Base-by-base conservation (phyloP, 2,329 filamentous ascomycete genomes). In the Claviceps digitariae region DNA sequence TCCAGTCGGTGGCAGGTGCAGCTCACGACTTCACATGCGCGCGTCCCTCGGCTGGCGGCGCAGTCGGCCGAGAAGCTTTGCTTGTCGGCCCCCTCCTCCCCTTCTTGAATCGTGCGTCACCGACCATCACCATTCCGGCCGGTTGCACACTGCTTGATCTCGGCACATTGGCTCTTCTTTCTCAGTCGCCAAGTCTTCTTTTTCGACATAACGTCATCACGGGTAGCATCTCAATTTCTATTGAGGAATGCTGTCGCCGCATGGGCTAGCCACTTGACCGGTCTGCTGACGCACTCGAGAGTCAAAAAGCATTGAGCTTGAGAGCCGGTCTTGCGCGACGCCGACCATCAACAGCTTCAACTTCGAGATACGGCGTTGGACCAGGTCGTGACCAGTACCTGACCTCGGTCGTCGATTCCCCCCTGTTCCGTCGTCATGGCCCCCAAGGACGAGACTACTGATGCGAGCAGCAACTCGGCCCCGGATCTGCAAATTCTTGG, bases 401-500 rank as follows among this genome's bases (percentile, higher is more conserved):
- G 36, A 15, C 15, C n/a, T 43, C 47, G 10, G 40, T 38, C 46
- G 12, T 31, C 48, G 27, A 25, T 44, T 34, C 34, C 4, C 4
- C 40, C 36, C 17, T 8, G 5, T 17, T n/a, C 10, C 43, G 29
- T 52, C 57, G 56, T 47, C 54, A 69, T 69, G 67, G 58, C 65
- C 46, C 59, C 61, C 50, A 54, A 62, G 53, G 62, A 65, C 53
- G 61, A 66, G 51, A 40, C 59, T 13, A 52, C 61, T 52, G 67
- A 67, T 55, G 52, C 65, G 46, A 55, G 57, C 48, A 63, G 49
- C 57, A 64, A 59, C 57, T 81, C 81, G 48, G 82, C 85, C 51
- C 85, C 85, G n/a, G 85, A 89, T 66, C 74, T 90, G 52, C 83
- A 88, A 66, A 88, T 90, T 59, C 73, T 88, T 10, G 85, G 85